These are phyloP conservation scores for Arachis monticola DNA, from an alignment of 331 rosid species.

Conservation along the genomic window DNA sequence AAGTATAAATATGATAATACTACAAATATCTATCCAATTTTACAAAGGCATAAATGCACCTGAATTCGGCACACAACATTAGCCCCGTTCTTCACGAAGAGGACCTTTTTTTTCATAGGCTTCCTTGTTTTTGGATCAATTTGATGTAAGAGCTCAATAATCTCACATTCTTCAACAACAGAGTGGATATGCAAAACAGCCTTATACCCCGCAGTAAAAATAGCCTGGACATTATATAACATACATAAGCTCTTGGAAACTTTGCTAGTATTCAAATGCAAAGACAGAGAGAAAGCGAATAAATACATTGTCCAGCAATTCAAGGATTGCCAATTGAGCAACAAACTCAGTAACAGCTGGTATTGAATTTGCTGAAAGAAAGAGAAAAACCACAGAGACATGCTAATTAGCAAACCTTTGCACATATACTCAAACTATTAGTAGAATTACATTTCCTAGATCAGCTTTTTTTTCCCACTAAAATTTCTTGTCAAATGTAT, in stretches of 20 bases:
- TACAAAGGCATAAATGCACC: slow-evolving; percentile 38
- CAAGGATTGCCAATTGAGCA: slow-evolving; percentile 61
- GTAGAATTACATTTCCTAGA: background rate
- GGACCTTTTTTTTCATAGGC: slow-evolving; percentile 79
- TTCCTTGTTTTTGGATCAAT: slow-evolving; percentile 90
- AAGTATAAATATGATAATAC: background rate
- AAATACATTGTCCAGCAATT: slow-evolving; percentile 67
- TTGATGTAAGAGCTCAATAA: slow-evolving; percentile 84
- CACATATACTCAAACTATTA: background rate
- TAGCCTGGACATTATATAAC: slow-evolving; percentile 60
- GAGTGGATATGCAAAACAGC: slow-evolving; percentile 94
- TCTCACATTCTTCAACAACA: slow-evolving; percentile 97
- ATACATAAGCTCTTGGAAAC: slow-evolving; percentile 34
- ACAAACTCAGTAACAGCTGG: slow-evolving; percentile 10
- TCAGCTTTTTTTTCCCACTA: background rate
- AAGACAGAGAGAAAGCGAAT: background rate
- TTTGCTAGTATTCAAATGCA: slow-evolving; percentile 1
- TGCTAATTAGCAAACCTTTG: background rate
- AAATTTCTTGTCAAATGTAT: background rate
- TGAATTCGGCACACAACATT: slow-evolving; percentile 62
- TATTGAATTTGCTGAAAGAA: slow-evolving; percentile 47
- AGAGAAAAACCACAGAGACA: background rate
- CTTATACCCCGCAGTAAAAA: slow-evolving; percentile 96
- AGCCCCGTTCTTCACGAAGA: slow-evolving; percentile 94
- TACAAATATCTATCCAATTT: slow-evolving; percentile 3